Conservation (phyloP, 805 yeast genomes). For the Tetrapisispora fleetii region DNA sequence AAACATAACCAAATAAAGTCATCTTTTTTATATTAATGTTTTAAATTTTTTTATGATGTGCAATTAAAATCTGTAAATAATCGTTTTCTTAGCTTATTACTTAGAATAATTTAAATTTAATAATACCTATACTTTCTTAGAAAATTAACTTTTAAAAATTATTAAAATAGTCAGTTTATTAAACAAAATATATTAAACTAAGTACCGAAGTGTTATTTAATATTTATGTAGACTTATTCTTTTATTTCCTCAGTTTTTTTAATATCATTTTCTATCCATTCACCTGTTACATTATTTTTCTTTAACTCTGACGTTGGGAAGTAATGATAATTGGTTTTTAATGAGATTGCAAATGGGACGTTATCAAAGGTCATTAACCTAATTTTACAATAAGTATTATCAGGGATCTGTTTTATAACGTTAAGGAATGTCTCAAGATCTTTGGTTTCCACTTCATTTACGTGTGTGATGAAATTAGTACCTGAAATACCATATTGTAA, state of each 20-base stretch:
- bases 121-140: not conserved
- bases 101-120: not conserved
- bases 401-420: constrained; percentile 62
- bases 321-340: constrained; percentile 82
- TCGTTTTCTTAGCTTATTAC: constrained; percentile 1
- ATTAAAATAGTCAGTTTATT: too few relatives aligned
- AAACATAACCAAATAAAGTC: not conserved
- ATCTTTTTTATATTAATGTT: not conserved
- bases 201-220: too few relatives aligned
- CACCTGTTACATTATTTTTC: constrained; percentile 36
- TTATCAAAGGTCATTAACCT: constrained; percentile 78
- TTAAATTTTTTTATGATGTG: not conserved
- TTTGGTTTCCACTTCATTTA: constrained; percentile 65
- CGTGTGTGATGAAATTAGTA: constrained; percentile 82
- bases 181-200: too few relatives aligned
- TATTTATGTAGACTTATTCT: not conserved
- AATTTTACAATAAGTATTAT: constrained; percentile 70
- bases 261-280: constrained; percentile 48
- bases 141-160: not conserved
- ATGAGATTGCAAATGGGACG: constrained; percentile 74
- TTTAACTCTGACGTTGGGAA: constrained; percentile 63
- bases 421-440: constrained; percentile 57
- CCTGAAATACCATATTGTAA: constrained; percentile 68
- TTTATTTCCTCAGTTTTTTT: constrained; percentile 28
- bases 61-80: constrained; percentile 1